Base-by-base conservation (phyloP, 2,329 filamentous ascomycete species). In the Botrytis sinoallii region DNA sequence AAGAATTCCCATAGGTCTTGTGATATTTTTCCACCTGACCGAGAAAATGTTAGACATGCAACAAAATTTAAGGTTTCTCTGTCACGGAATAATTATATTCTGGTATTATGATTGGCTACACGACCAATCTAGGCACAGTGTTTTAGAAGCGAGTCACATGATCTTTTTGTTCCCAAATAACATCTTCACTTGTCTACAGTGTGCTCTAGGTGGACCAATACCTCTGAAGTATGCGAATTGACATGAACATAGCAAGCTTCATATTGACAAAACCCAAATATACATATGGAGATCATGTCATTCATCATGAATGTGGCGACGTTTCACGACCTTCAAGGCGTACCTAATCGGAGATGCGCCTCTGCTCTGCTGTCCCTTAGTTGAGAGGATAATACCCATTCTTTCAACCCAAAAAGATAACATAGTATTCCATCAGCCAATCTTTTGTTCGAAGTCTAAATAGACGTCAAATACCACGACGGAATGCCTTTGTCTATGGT, bases 391-490 rank as follows among this genome's bases (percentile, higher is more conserved):
- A 35, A 9, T 8, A 3, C 7, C 29, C 44, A 3, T 7, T 48
- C 14, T 32, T 9, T 66, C 4, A 22, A 10, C 6, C 8, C 63
- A 16, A 2, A 22, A 8, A 48, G 20, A 25, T 3, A 8, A 7
- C n/a, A 35, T 48, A 18, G 20, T 35, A 35, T 35, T 48, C 1
- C 22, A 4, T 22, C 18, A 35, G 12, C 1, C 10, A 4, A 25
- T 18, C 5, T 32, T 4, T 16, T 4, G 2, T 35, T 1, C 4
- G 3, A 20, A 25, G 2, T 16, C 4, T 8, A 0, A 25, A 8
- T 1, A 46, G 14, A 3, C 7, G 3, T 16, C 10, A 10, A 8
- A 25, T 22, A 0, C 14, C 22, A 35, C 10, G 12, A 25, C 8
- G 32, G 14, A 3, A 16, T 25, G 29, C 6, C 10, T 66, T 7